Evolutionary conservation across 768 basidiomycete genomes (phyloP).

Genomic region (Leccinum ochraceum): DNA sequence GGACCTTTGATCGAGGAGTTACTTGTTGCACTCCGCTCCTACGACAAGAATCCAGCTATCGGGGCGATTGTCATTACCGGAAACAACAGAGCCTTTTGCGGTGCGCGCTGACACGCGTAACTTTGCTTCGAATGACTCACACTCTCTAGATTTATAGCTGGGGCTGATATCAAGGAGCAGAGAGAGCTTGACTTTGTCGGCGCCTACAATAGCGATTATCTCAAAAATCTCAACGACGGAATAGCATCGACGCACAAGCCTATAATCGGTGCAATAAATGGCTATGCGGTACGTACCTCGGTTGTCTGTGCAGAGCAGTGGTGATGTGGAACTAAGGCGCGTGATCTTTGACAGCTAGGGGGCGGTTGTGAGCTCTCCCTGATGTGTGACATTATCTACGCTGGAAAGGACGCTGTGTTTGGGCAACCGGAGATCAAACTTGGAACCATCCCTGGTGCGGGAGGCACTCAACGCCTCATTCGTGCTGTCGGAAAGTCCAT

Average conservation of each 20-base stretch:
- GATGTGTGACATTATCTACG: slow-evolving; percentile 94
- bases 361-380: slow-evolving; percentile 96
- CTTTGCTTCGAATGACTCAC: neutral
- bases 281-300: slow-evolving; percentile 63
- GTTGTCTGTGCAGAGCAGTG: neutral
- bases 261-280: slow-evolving; percentile 91
- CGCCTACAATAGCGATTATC: slow-evolving; percentile 47
- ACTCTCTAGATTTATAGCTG: slow-evolving; percentile 44
- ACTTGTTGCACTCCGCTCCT: slow-evolving; percentile 66
- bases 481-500: slow-evolving; percentile 81
- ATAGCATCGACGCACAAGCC: slow-evolving; percentile 73
- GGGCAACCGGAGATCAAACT: slow-evolving; percentile 96
- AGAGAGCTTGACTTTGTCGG: slow-evolving; percentile 70
- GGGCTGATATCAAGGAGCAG: slow-evolving; percentile 99
- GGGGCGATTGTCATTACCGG: slow-evolving; percentile 93
- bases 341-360: slow-evolving; percentile 61
- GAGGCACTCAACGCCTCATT: slow-evolving; percentile 90
- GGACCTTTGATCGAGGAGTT: slow-evolving; percentile 78
- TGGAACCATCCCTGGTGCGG: slow-evolving; percentile 92
- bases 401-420: slow-evolving; percentile 83
- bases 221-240: slow-evolving; percentile 44
- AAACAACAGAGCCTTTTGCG: slow-evolving; percentile 73
- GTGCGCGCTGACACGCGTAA: slow-evolving; percentile 1
- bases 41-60: slow-evolving; percentile 67
- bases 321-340: slow-evolving; percentile 26